Evolutionary conservation across 148 eudicot genomes (phyloP).

Genomic region (Amaranthus palmeri): DNA sequence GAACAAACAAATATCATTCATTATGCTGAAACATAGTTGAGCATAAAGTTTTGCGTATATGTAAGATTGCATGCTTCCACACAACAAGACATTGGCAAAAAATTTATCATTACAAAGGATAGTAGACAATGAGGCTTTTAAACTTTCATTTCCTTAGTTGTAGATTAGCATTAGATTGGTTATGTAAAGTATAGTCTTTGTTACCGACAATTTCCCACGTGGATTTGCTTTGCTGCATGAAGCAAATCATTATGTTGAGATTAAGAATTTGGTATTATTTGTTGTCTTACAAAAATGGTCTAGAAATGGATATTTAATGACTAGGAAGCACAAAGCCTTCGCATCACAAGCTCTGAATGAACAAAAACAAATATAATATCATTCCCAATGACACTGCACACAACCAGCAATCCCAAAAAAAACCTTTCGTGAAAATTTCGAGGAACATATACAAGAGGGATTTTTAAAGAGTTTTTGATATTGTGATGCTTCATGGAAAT

Average conservation of each 20-base stretch:
- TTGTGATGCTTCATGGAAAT: not conserved
- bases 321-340: not conserved
- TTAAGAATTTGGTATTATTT: not conserved
- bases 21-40: too few relatives aligned
- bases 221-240: not conserved
- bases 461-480: not conserved
- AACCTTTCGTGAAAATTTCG: not conserved
- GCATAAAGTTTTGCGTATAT: not conserved
- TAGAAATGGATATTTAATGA: too few relatives aligned
- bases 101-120: not conserved
- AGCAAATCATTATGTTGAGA: not conserved
- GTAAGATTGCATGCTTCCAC: not conserved
- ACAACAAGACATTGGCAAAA: not conserved
- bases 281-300: too few relatives aligned
- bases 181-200: too few relatives aligned
- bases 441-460: not conserved
- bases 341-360: not conserved
- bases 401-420: not conserved
- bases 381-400: not conserved
- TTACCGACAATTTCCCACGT: not conserved
- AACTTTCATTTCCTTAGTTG: too few relatives aligned
- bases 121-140: not conserved
- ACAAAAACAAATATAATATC: not conserved
- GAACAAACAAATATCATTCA: not conserved
- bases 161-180: too few relatives aligned